Evolutionary conservation across 768 basidiomycete genomes (phyloP).

Genomic region (Hericium coralloides): DNA sequence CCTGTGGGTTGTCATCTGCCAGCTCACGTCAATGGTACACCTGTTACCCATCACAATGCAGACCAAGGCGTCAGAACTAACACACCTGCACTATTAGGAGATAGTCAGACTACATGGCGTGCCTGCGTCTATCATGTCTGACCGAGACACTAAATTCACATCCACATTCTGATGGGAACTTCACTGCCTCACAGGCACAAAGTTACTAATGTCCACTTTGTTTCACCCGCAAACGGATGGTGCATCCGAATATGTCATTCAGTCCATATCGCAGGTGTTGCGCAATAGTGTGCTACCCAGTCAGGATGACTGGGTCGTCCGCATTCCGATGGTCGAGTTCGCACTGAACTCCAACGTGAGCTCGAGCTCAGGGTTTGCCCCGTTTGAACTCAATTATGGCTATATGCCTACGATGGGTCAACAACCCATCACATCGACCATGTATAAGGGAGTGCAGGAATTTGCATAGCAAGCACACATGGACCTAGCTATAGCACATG

Average conservation of each 20-base stretch:
- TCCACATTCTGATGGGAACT: background rate
- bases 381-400: too few species aligned
- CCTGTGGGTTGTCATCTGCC: background rate
- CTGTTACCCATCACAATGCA: background rate
- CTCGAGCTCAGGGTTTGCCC: background rate
- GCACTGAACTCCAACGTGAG: background rate
- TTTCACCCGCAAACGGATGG: conserved; percentile 1
- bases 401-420: too few species aligned
- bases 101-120: background rate
- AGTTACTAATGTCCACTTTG: background rate
- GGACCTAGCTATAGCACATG: too few species aligned
- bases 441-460: too few species aligned
- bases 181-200: background rate
- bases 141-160: background rate
- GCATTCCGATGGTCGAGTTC: background rate
- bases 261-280: too few species aligned
- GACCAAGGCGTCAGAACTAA: background rate
- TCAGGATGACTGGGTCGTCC: background rate
- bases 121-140: background rate
- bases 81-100: background rate
- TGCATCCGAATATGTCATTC: background rate
- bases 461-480: too few species aligned
- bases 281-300: background rate
- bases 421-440: too few species aligned
- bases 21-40: background rate